Conservation (phyloP, 768 basidiomycete genomes). For the Termitomyces sp. region DNA sequence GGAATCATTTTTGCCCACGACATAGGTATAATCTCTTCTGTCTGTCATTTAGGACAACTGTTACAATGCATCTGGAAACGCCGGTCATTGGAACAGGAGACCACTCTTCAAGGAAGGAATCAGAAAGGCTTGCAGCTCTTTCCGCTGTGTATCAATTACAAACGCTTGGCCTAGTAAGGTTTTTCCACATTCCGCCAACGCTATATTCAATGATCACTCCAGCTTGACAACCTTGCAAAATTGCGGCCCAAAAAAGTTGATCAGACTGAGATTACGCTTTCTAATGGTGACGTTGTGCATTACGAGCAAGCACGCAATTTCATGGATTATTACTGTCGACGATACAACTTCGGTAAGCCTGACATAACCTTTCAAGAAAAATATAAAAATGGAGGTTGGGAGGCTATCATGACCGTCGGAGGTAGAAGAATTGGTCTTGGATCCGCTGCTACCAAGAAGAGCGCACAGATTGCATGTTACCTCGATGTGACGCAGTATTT, state of each 20-base stretch:
- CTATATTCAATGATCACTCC: not conserved
- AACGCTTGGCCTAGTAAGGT: slow-evolving; percentile 54
- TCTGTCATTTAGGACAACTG: slow-evolving; percentile 29
- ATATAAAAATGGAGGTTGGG: slow-evolving; percentile 41
- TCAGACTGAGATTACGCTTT: slow-evolving; percentile 30
- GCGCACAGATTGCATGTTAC: slow-evolving; percentile 65
- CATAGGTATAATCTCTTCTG: not conserved
- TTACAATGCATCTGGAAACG: slow-evolving; percentile 29
- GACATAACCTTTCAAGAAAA: slow-evolving; percentile 51
- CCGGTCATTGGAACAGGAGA: slow-evolving; percentile 60
- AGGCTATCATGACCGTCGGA: slow-evolving; percentile 70
- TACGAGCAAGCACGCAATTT: slow-evolving; percentile 79
- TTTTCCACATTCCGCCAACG: not conserved
- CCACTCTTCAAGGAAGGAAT: slow-evolving; percentile 48
- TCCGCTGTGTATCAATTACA: slow-evolving; percentile 71
- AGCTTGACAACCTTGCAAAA: slow-evolving; percentile 35
- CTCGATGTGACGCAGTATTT: slow-evolving; percentile 87
- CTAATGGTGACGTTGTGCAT: slow-evolving; percentile 56
- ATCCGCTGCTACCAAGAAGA: slow-evolving; percentile 60
- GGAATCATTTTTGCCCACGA: not conserved
- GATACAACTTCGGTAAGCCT: slow-evolving; percentile 68
- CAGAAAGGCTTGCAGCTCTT: slow-evolving; percentile 71
- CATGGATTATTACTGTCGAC: slow-evolving; percentile 92
- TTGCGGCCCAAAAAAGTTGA: slow-evolving; percentile 17
- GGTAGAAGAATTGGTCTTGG: slow-evolving; percentile 83